Percentiles rank a stretch among this genome's conserved stretches.
Conservation (phyloP, 2,329 filamentous ascomycete genomes). For the Ophiostoma ips region DNA sequence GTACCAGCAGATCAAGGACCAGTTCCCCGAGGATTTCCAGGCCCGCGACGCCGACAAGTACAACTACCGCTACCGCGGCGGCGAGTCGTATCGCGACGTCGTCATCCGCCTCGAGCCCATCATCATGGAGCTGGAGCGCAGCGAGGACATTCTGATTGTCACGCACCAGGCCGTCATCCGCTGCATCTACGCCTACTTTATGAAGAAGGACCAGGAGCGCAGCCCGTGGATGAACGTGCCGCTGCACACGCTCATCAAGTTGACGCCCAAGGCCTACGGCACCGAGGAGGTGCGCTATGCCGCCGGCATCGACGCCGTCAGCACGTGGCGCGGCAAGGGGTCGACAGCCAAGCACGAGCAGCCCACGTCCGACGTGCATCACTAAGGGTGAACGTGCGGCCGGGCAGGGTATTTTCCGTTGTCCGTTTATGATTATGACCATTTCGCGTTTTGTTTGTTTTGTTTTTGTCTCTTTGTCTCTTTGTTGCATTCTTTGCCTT, state of each 20-base stretch:
- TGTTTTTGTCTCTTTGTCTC: neutral
- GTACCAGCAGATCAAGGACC: slow-evolving; percentile 84
- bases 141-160: slow-evolving; percentile 93
- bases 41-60: slow-evolving; percentile 98
- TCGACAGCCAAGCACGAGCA: slow-evolving; percentile 80
- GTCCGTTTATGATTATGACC: neutral
- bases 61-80: slow-evolving; percentile 96
- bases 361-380: slow-evolving; percentile 23
- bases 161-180: slow-evolving; percentile 93
- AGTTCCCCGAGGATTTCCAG: slow-evolving; percentile 86
- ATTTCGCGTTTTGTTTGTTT: neutral
- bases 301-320: slow-evolving; percentile 88
- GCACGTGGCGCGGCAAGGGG: slow-evolving; percentile 90
- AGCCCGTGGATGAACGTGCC: slow-evolving; percentile 99
- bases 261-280: slow-evolving; percentile 86
- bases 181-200: slow-evolving; percentile 98
- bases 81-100: slow-evolving; percentile 90
- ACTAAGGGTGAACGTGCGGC: neutral
- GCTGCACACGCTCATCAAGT: slow-evolving; percentile 87
- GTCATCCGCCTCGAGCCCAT: slow-evolving; percentile 96
- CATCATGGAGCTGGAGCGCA: slow-evolving; percentile 96
- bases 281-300: slow-evolving; percentile 80
- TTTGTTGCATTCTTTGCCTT: neutral
- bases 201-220: slow-evolving; percentile 86
- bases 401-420: too few species aligned